Base-by-base conservation (phyloP, 441 rosid species). In the Mallotus repandus region DNA sequence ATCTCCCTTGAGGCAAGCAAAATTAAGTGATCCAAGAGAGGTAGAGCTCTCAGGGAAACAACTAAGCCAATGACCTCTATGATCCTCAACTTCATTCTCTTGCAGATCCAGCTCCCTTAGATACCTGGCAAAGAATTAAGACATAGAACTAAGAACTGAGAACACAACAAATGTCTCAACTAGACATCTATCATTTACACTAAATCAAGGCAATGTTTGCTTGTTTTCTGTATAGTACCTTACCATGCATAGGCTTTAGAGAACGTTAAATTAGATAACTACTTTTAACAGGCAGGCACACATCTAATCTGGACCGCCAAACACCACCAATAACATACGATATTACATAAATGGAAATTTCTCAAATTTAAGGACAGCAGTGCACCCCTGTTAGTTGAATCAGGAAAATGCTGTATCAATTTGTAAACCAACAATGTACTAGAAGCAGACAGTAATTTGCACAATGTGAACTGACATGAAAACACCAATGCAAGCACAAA, bases 1-100 rank as follows among this genome's bases (percentile, higher is more conserved):
- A 48, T 92, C 96, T 65, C 97, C 98, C 81, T 87, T 90, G n/a
- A 94, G 91, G 84, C 99, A 94, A 21, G 99, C 92, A 64, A 94
- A 88, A 83, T 94, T 92, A 53, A 94, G 85, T 25, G 97, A 88
- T 32, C 84, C 92, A 22, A 94, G 94, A 62, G 91, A 87, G 1
- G 96, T 92, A 14, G 77, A 84, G 77, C 80, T 81, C 15, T 94
- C 98, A 11, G 96, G 93, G 75, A 94, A 92, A 83, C 89, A 84
- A 82, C 89, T 89, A 19, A 94, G 81, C 99, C 99, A 94, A 66
- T 91, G 96, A 71, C 96, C 93, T 78, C 93, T 86, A 46, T 87
- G 84, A 82, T 94, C 99, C 64, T 92, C 97, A 29, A 94, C 82
- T 62, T 94, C 98, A 76, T 89, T 92, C 80, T 94, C 99, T 84